phyloP scores from a whole-genome alignment of 495 filamentous ascomycete species.

The Penicillium manginii region DNA sequence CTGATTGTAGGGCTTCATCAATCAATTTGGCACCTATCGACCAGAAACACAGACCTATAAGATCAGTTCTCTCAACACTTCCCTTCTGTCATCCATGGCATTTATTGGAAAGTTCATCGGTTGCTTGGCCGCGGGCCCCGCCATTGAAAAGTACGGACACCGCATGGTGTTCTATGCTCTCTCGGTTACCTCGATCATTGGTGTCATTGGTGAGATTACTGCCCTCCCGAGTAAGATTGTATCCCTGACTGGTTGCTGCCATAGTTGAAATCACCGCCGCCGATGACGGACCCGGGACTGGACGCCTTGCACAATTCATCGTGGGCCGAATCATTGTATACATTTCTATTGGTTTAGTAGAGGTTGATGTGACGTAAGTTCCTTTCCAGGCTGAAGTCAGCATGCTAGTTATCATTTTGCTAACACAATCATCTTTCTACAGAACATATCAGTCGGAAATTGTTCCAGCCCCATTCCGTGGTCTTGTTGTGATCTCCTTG shows the following conservation, averaged over 20 bases:
- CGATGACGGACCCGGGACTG: not conserved
- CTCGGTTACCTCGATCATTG: slow-evolving; percentile 9
- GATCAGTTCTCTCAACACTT: too few species aligned
- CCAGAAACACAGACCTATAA: too few species aligned
- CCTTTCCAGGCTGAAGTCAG: not conserved
- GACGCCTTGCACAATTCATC: slow-evolving; percentile 6
- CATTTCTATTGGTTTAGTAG: slow-evolving; percentile 10
- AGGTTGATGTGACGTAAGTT: slow-evolving; percentile 3
- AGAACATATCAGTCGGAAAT: slow-evolving; percentile 19
- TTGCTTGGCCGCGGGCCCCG: slow-evolving; percentile 2
- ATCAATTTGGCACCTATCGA: too few species aligned
- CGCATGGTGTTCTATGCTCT: slow-evolving; percentile 9
- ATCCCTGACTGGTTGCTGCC: not conserved
- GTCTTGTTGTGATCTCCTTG: slow-evolving; percentile 13
- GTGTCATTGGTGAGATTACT: not conserved
- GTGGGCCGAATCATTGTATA: slow-evolving; percentile 15
- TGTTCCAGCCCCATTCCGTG: slow-evolving; percentile 15
- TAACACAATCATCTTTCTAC: not conserved
- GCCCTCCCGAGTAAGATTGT: not conserved
- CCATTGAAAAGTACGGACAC: slow-evolving; percentile 15
- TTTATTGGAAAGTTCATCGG: slow-evolving; percentile 18
- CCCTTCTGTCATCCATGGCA: slow-evolving; percentile 28
- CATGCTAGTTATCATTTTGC: not conserved
- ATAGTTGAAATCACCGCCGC: not conserved
- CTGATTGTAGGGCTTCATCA: too few species aligned